Evolutionary conservation across 148 eudicot genomes (phyloP), one percentile per base, ranked within the genome.

Genomic region (Chenopodium berlandieri): DNA sequence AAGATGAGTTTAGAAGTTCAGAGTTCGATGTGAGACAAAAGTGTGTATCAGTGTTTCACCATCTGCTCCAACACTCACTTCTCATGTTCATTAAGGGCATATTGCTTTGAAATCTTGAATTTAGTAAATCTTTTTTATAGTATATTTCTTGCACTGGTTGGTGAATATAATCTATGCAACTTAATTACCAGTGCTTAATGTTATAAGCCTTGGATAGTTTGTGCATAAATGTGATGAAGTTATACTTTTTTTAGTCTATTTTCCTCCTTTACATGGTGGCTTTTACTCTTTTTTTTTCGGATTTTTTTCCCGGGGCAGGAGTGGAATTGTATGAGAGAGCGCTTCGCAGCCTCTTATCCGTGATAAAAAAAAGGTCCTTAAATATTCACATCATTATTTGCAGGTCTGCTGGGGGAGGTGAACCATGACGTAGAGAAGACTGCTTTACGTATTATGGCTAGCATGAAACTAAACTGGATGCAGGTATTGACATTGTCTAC

Each of bases 391-490:
- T 52, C 11, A 30, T 58, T 34, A 7, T 76, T 76, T 88, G 76
- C 48, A 92, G 95, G 87, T 80, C 85, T 92, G 79, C 81, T 89
- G 32, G 86, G 86, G 78, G 85, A 78, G 27, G 80, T n/a, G 50
- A 82, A 83, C 81, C 84, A 69, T 71, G 84, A 75, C 27, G 87
- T 94, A 63, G 82, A 85, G 77, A 86, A 32, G 79, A 93, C 95
- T 73, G 95, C 98, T 44, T 86, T 93, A 75, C 92, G 86, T 37
- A 90, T 94, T 80, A 84, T 93, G 78, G 90, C 94, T 72, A 92
- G 93, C 90, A 94, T 94, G 98, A 94, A 94, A 84, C 89, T 90
- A 48, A 91, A 94, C 86, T 94, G 98, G 98, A 91, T 94, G 94
- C 97, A 92, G 97, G 98, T 93, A 72, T 71, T n/a, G 23, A 5